These are phyloP conservation scores for Iris pallida DNA, from an alignment of 116 monocot species.

Conservation along the genomic window DNA sequence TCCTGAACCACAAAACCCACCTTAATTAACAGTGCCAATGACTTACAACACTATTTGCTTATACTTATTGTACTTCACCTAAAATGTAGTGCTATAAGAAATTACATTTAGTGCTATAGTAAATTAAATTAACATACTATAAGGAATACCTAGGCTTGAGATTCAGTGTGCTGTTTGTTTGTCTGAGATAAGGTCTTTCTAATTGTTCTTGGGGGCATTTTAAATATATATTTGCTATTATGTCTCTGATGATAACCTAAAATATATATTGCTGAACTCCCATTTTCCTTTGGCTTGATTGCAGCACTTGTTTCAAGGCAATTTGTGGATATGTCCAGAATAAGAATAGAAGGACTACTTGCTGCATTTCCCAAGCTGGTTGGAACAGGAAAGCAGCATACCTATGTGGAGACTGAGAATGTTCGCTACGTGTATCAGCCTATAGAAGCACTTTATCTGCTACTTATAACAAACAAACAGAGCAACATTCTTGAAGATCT, in stretches of 20 bases:
- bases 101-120: too few relatives aligned
- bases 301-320: conserved; percentile 95
- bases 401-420: conserved; percentile 97
- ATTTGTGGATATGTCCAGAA: conserved; percentile 95
- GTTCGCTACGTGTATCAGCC: conserved; percentile 99
- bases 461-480: conserved; percentile 96
- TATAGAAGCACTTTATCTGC: conserved; percentile 75
- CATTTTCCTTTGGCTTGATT: conserved; percentile 13
- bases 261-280: background rate
- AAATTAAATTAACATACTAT: too few relatives aligned
- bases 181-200: background rate
- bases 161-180: too few relatives aligned
- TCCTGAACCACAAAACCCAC: too few relatives aligned
- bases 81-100: too few relatives aligned
- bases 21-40: too few relatives aligned
- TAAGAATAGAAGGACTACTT: conserved; percentile 96
- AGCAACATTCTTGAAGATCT: conserved; percentile 99
- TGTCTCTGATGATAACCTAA: too few relatives aligned
- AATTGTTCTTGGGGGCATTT: background rate
- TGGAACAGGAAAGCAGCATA: conserved; percentile 96
- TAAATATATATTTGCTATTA: too few relatives aligned
- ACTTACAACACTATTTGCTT: too few relatives aligned
- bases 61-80: too few relatives aligned
- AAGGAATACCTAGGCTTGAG: too few relatives aligned
- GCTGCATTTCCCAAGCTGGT: conserved; percentile 94